Conservation (phyloP, 1,284 basidiomycete species). For the Vanrija humicola region DNA sequence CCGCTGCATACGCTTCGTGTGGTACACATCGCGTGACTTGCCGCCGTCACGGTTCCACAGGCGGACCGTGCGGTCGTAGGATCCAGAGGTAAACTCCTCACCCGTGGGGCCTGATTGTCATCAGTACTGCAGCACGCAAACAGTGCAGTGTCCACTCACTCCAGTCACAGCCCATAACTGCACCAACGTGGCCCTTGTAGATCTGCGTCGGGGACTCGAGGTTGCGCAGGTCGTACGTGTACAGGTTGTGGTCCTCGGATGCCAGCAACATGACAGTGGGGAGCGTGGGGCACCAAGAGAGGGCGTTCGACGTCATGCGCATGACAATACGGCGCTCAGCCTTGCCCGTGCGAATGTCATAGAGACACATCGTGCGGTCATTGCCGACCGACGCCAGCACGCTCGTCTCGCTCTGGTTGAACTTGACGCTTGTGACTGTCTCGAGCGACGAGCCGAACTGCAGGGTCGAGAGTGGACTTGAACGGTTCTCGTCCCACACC, state of each 20-base stretch:
- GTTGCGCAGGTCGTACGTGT: constrained; percentile 94
- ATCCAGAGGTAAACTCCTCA: constrained; percentile 91
- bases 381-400: constrained; percentile 90
- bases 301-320: constrained; percentile 82
- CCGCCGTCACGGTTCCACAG: constrained; percentile 90
- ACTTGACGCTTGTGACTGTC: constrained; percentile 80
- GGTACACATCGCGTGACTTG: constrained; percentile 83
- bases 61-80: constrained; percentile 91
- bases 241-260: constrained; percentile 97
- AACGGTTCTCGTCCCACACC: constrained; percentile 95
- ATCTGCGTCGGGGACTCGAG: constrained; percentile 81
- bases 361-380: constrained; percentile 91
- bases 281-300: constrained; percentile 93
- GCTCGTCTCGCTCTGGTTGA: constrained; percentile 90
- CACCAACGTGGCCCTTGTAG: constrained; percentile 96
- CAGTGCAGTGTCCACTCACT: constrained; percentile 48
- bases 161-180: constrained; percentile 91
- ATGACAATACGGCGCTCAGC: constrained; percentile 87
- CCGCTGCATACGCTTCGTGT: constrained; percentile 99
- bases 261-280: constrained; percentile 87
- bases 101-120: constrained; percentile 69
- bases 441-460: constrained; percentile 79
- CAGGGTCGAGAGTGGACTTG: constrained; percentile 70
- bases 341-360: constrained; percentile 93
- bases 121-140: constrained; percentile 21